phyloP scores from a whole-genome alignment of 768 basidiomycete species.

The Lactarius psammicola region DNA sequence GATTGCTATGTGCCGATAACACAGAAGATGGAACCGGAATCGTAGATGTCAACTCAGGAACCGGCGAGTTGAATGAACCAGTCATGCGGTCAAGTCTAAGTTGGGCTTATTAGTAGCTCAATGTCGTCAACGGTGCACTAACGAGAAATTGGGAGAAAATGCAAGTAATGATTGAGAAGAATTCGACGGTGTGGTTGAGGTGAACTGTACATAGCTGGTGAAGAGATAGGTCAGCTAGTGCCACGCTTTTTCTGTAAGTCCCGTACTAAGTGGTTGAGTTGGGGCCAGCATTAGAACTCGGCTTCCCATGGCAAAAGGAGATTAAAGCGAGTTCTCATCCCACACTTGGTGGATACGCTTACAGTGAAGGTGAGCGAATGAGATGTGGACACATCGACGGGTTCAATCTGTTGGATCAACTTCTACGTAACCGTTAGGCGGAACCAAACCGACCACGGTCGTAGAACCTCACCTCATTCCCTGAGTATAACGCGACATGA shows the following conservation, averaged over 20 bases:
- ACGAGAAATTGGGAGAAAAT: constrained; percentile 61
- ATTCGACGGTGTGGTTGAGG: constrained; percentile 32
- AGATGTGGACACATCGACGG: constrained; percentile 50
- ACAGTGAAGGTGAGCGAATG: constrained; percentile 59
- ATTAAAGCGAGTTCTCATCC: constrained; percentile 2
- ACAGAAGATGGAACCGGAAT: constrained; percentile 41
- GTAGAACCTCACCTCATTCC: constrained; percentile 39
- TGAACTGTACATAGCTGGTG: constrained; percentile 61
- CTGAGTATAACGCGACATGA: constrained; percentile 57
- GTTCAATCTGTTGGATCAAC: constrained; percentile 55
- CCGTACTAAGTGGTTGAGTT: constrained; percentile 56
- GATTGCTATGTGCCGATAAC: constrained; percentile 30
- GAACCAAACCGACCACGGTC: constrained; percentile 8
- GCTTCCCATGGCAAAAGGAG: constrained; percentile 38
- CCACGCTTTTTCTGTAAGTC: neutral
- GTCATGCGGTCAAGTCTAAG: constrained; percentile 56
- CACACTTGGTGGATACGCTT: constrained; percentile 23
- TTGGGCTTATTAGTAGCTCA: constrained; percentile 8
- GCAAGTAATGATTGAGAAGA: constrained; percentile 37
- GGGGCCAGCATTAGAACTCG: constrained; percentile 54
- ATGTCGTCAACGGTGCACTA: constrained; percentile 28
- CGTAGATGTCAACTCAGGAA: constrained; percentile 48
- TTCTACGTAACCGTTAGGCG: constrained; percentile 36
- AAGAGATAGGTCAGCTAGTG: constrained; percentile 12
- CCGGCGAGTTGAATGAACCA: constrained; percentile 53